Evolutionary conservation across 2,329 filamentous ascomycete species (phyloP).

Genomic region (Didymella pinodella): DNA sequence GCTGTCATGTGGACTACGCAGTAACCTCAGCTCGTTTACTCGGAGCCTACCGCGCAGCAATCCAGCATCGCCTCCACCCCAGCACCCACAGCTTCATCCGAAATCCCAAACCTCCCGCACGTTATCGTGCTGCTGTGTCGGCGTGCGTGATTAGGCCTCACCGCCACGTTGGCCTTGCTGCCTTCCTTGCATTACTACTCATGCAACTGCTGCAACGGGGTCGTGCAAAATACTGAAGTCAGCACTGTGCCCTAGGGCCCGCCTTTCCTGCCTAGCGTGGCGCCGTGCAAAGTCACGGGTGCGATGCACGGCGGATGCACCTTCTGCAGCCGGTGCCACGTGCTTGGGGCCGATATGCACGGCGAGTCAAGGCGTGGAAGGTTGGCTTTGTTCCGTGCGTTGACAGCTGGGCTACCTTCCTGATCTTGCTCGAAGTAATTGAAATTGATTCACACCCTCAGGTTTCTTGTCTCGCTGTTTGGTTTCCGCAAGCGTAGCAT

Average conservation of each 20-base stretch:
- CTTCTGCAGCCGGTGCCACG: slow-evolving; percentile 19
- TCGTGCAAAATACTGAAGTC: slow-evolving; percentile 2
- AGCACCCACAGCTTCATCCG: not conserved
- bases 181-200: not conserved
- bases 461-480: no score
- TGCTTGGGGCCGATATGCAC: slow-evolving; percentile 9
- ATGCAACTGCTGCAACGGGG: not conserved
- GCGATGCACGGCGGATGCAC: slow-evolving; percentile 14
- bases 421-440: not conserved
- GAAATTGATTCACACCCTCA: not conserved
- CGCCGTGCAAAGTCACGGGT: not conserved
- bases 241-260: not conserved
- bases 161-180: slow-evolving; percentile 1
- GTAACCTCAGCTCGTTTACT: not conserved
- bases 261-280: not conserved
- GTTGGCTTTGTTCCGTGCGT: not conserved
- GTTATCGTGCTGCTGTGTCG: not conserved
- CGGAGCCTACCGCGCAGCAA: not conserved
- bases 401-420: no score
- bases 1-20: not conserved
- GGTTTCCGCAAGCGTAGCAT: no score
- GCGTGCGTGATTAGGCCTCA: slow-evolving; percentile 9
- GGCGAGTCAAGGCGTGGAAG: slow-evolving; percentile 3
- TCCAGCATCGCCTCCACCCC: not conserved
- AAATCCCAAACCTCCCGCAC: not conserved